Percentiles rank a stretch among this genome's conserved stretches.
phyloP scores from a whole-genome alignment of 1,284 basidiomycete species.

The Ustanciosporium gigantosporum region DNA sequence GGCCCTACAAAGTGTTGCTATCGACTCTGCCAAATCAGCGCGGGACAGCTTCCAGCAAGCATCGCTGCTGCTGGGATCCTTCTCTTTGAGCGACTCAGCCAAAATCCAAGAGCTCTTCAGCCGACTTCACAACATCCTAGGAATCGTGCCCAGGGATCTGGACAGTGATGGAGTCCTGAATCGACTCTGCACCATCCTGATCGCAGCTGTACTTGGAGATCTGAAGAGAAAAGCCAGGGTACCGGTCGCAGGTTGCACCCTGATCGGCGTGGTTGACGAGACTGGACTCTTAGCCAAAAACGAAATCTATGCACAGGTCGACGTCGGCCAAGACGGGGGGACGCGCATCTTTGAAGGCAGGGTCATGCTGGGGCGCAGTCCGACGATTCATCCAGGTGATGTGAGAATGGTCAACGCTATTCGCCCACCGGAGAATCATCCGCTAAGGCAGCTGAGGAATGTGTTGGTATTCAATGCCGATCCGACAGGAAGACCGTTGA shows the following conservation, averaged over 20 bases:
- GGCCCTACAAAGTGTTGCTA: constrained; percentile 10
- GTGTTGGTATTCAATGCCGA: constrained; percentile 32
- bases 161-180: constrained; percentile 9
- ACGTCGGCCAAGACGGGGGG: constrained; percentile 3
- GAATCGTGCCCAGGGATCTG: neutral
- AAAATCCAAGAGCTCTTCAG: constrained; percentile 6
- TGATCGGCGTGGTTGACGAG: constrained; percentile 36
- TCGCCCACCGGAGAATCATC: constrained; percentile 17
- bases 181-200: constrained; percentile 15
- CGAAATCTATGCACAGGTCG: constrained; percentile 33
- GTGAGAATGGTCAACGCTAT: constrained; percentile 27
- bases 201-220: constrained; percentile 22
- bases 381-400: constrained; percentile 40
- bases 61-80: constrained; percentile 13
- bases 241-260: constrained; percentile 9
- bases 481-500: constrained; percentile 12
- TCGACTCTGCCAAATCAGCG: constrained; percentile 9
- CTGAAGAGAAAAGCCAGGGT: constrained; percentile 29
- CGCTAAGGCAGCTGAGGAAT: constrained; percentile 29
- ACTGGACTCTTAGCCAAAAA: constrained; percentile 13
- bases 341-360: constrained; percentile 14
- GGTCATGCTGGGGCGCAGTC: constrained; percentile 36
- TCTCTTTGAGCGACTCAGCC: constrained; percentile 14
- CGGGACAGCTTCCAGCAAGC: constrained; percentile 9
- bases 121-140: neutral